Evolutionary conservation across 371 early-diverging fungal species (phyloP), one percentile per base, ranked within the genome.

Genomic region (Mucor lusitanicus): DNA sequence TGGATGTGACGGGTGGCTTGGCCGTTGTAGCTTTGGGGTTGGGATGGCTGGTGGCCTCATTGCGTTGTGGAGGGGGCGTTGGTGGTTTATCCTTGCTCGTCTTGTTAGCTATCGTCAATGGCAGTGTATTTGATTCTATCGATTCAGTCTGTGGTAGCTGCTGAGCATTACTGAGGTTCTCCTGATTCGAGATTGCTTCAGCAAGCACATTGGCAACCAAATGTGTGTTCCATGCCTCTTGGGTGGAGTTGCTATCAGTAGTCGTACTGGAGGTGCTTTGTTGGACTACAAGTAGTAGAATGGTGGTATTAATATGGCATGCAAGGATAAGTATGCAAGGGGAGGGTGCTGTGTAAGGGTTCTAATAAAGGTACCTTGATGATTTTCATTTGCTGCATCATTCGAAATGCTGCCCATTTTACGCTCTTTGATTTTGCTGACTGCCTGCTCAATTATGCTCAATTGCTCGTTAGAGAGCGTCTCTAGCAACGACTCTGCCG

Each of bases 401-500:
- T 50, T 25, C 25, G 23, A 50, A 7, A 23, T 50, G 55, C n/a
- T 30, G 32, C 55, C 32, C 12, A 61, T n/a, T 40, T 80, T 80
- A 33, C 72, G 74, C 53, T 76, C 74, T 56, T 78, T 73, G 39
- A 80, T 74, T 48, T 74, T 80, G 44, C 67, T 68, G 5, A 80
- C 65, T n/a, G 81, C 71, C 30, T 72, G 69, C 67, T 80, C 78
- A 39, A 80, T 75, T 4, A 75, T 60, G 61, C 48, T 71, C 54
- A 80, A 59, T 68, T 80, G 78, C 53, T 80, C 81, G 28, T 67
- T 70, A 21, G 81, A 78, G 53, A 80, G 60, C 2, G 69, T 64
- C 53, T 75, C 76, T 64, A 80, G 30, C 30, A 80, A 64, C 4
- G 60, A 67, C 55, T 80, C 78, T 19, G 81, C 76, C 28, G 62